Evolutionary conservation across 2,329 filamentous ascomycete species (phyloP).

Genomic region (Aspergillus pseudoviridinutans): DNA sequence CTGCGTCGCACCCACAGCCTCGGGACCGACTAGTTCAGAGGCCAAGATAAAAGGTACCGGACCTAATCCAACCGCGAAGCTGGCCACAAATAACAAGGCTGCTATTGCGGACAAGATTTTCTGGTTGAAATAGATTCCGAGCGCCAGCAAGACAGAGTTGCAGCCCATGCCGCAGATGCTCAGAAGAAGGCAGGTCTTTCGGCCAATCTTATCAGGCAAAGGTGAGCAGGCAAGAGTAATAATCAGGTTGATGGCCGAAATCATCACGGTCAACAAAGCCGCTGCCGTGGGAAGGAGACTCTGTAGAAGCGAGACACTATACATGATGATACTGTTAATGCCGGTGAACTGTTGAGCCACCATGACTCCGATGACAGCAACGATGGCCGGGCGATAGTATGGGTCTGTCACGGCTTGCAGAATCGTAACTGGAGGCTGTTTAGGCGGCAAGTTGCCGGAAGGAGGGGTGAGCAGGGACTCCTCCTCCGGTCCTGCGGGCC

Average conservation of each 20-base stretch:
- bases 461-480: constrained; percentile 59
- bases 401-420: constrained; percentile 61
- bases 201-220: constrained; percentile 79
- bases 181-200: constrained; percentile 77
- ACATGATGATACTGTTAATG: constrained; percentile 98
- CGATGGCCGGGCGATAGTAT: constrained; percentile 66
- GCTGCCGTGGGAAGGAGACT: constrained; percentile 78
- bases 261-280: constrained; percentile 77
- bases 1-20: constrained; percentile 88
- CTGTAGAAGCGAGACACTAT: constrained; percentile 84
- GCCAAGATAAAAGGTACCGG: constrained; percentile 94
- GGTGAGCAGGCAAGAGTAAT: constrained; percentile 79
- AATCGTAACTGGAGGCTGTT: constrained; percentile 66
- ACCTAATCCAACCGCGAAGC: constrained; percentile 85
- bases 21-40: constrained; percentile 82
- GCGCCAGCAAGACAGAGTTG: constrained; percentile 70
- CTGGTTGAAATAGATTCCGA: constrained; percentile 71
- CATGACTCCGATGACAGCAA: constrained; percentile 88
- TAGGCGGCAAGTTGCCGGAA: constrained; percentile 62
- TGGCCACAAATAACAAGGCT: constrained; percentile 79
- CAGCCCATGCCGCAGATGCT: constrained; percentile 82
- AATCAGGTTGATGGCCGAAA: constrained; percentile 80
- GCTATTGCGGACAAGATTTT: constrained; percentile 75
- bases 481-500: constrained; percentile 54
- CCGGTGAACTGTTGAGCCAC: constrained; percentile 86